Evolutionary conservation across 2,329 filamentous ascomycete species (phyloP).

Genomic region (Triangularia setosa): DNA sequence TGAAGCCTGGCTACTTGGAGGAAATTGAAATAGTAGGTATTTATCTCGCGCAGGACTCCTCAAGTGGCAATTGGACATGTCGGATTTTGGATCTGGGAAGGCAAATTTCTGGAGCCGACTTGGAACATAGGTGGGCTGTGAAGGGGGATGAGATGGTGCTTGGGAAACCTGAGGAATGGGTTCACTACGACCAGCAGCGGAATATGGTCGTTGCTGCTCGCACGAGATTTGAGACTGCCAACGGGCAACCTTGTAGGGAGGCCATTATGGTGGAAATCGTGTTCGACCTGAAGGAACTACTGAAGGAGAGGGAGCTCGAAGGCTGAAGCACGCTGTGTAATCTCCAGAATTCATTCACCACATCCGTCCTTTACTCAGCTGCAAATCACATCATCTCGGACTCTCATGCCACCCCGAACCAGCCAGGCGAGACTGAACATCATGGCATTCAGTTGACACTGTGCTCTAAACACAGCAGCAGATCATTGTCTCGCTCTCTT

Average conservation of each 20-base stretch:
- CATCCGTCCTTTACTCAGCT: too few relatives aligned
- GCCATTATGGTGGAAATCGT: not conserved
- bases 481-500: not conserved
- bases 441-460: not conserved
- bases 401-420: not conserved
- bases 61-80: not conserved
- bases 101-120: too few relatives aligned
- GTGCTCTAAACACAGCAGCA: not conserved
- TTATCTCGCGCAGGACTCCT: not conserved
- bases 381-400: not conserved
- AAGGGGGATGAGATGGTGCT: not conserved
- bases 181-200: not conserved
- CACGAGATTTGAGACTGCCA: not conserved
- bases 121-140: too few relatives aligned
- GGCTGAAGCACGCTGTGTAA: too few relatives aligned
- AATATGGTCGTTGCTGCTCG: not conserved
- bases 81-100: not conserved
- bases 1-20: not conserved
- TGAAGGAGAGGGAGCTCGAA: not conserved
- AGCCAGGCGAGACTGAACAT: not conserved
- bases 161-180: not conserved
- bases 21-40: not conserved
- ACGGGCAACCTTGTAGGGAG: not conserved
- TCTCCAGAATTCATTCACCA: too few relatives aligned
- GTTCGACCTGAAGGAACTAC: not conserved